Evolutionary conservation across 805 yeast species (phyloP), one percentile per base, ranked within the genome.

Genomic region (Candida fluviatilis): DNA sequence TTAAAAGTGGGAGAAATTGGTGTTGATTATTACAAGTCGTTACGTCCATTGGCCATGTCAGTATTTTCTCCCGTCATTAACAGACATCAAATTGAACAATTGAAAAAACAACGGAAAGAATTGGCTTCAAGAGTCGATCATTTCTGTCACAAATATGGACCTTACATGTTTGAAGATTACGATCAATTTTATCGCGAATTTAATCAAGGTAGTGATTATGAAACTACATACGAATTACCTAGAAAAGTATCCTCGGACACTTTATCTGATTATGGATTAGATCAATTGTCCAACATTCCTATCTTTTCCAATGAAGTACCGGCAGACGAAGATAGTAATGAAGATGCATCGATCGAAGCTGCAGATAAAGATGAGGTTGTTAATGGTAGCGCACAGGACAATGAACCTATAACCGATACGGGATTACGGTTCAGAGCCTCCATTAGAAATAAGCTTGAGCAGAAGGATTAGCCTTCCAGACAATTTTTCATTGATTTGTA

Each of bases 1-100:
- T 55, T 67, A 26, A 45, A 71, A 35, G 57, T 60, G 4, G 73
- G 73, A 3, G 73, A 67, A 38, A 61, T 58, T 34, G 73, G 72
- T 2, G 57, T 65, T 29, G 72, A 66, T 42, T 60, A 61, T 38
- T 66, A 65, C 51, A 65, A 64, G 38, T 61, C 71, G 4, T 54
- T 67, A 39, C 51, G 49, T 34, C 73, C 73, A 5, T 51, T 67
- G 21, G 54, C 64, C 24, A 52, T 61, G 36, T 55, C 69, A 18
- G 42, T 64, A 21, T 29, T 64, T 6, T 58, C 58, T 50, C 54
- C 50, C 25, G 56, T 55, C 37, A 47, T 42, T 7, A 60, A 60
- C 32, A 38, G 50, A 25, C 40, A 51, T n/a, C 71, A 65, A 41
- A 54, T 66, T 21, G 58, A 53, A 25, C 49, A 52, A 18, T 53